Base-by-base conservation (phyloP, 202 grass and related monocot species). In the Dendrocalamus latiflorus region DNA sequence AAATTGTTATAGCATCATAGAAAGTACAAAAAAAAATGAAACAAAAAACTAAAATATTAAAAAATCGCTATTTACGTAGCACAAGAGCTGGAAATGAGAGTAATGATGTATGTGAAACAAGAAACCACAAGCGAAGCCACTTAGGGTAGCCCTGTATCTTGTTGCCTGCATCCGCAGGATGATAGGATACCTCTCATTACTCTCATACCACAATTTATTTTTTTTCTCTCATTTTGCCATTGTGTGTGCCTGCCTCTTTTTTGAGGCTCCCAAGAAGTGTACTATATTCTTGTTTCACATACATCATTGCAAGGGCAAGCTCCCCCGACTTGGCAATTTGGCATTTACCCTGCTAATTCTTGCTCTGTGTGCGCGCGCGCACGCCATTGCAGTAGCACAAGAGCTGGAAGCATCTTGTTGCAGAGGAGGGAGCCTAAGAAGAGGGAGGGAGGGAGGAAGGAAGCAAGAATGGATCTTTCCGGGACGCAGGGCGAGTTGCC, bases 401-500 rank as follows among this genome's bases (percentile, higher is more conserved):
- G 13, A 68, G 50, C 17, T 66, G 21, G 60, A 54, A 65, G 56
- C 70, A 74, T 81, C 24, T 51, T 83, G 28, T 76, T 81, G 81
- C 21, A 80, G 83, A 30, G 1, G 47, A 80, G 83, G 62, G 67
- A 60, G 54, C 44, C 59, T 41, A 70, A 65, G 58, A 68, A 15
- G 58, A 57, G 17, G 47, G 6, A 17, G 18, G 22, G 11, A 59
- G 10, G 22, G 43, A 75, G 66, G 72, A 67, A 71, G 36, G 39
- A 8, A 71, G 33, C 47, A 62, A 62, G 70, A 72, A 97, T 97
- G 94, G 88, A 97, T 89, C 75, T 97, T 94, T 94, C 94, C 47
- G 90, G 86, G 4, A 58, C 89, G 70, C 87, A 92, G 90, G 92
- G 92, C 30, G 94, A 94, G 85, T 86, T 97, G 82, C 84, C 91